phyloP scores from a whole-genome alignment of 1,139 yeast species.

The Scheffersomyces cryptocercus region DNA sequence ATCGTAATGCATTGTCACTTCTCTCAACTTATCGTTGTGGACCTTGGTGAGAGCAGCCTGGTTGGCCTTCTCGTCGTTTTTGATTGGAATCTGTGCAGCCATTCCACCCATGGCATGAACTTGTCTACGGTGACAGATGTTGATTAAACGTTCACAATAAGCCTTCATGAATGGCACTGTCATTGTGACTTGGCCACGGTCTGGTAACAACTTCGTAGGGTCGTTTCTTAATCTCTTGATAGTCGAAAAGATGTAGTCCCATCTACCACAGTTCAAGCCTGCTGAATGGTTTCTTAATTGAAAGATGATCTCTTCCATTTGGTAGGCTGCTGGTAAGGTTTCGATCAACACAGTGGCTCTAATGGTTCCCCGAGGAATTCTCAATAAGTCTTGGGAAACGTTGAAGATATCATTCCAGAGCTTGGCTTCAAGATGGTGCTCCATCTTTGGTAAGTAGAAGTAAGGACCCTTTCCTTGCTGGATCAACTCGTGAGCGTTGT shows the following conservation, averaged over 20 bases:
- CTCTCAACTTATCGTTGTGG: constrained; percentile 59
- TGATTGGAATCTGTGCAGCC: constrained; percentile 84
- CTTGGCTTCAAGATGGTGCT: constrained; percentile 76
- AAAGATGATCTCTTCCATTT: constrained; percentile 79
- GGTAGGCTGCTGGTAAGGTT: constrained; percentile 76
- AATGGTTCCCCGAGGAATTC: constrained; percentile 68
- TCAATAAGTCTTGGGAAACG: constrained; percentile 66
- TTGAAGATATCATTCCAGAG: constrained; percentile 79
- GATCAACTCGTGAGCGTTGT: constrained; percentile 64
- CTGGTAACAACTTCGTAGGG: constrained; percentile 66
- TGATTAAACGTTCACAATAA: constrained; percentile 65
- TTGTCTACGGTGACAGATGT: constrained; percentile 73
- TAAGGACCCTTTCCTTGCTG: constrained; percentile 72
- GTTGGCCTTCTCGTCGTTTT: constrained; percentile 65
- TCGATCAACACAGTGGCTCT: constrained; percentile 79
- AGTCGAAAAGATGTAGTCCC: constrained; percentile 79
- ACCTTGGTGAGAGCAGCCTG: constrained; percentile 70
- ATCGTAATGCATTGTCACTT: constrained; percentile 18
- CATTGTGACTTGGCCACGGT: constrained; percentile 75
- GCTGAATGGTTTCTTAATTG: constrained; percentile 74
- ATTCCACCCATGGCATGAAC: constrained; percentile 85
- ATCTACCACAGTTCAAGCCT: constrained; percentile 80
- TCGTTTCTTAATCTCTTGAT: constrained; percentile 68
- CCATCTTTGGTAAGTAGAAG: constrained; percentile 80
- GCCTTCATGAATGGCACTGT: constrained; percentile 73